Evolutionary conservation across 306 rosid species (phyloP), one percentile per base, ranked within the genome.

Genomic region (Myrica gale): DNA sequence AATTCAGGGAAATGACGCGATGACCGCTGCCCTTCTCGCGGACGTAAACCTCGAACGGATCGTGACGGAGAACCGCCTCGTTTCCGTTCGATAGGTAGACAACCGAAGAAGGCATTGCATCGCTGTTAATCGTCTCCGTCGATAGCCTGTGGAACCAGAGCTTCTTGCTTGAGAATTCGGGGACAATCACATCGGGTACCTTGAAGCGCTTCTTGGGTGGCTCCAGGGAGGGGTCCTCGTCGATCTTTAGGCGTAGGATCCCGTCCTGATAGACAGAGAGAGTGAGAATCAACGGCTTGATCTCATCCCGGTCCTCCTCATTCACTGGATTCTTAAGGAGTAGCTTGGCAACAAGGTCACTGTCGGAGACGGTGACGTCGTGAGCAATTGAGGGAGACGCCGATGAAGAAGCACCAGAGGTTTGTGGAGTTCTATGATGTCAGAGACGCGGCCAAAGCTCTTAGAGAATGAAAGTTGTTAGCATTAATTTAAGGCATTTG

Each of bases 41-140:
- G 52, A 95, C 82, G 69, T 83, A 95, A 63, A 95, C 86, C 80
- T 95, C 97, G 71, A 95, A 95, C 1, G 99, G 99, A 53, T 95
- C 97, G 66, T 84, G 97, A 9, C 93, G 86, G 52, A 95, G 81
- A 7, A 95, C 97, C 20, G 87, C 99, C 73, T 92, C 90, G 63
- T 81, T 84, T 37, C 84, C 90, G 9, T 90, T 97, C 47, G 91
- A 82, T 61, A 95, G 75, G 74, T 82, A 85, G 0, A 88, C 91
- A 44, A 86, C 26, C n/a, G 97, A 89, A 16, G 97, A 81, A 9
- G 83, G 81, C 9, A 32, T 11, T 4, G 57, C 5, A 68, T 84
- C 84, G 39, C 79, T 72, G 58, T 78, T 79, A n/a, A 89, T 77
- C 16, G 80, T 84, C 83, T 85, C 89, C 9, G 88, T 72, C 4